Percentiles rank a stretch among this genome's conserved stretches.
These are phyloP conservation scores for Terfezia claveryi DNA, from an alignment of 495 filamentous ascomycete genomes.

Conservation along the genomic window DNA sequence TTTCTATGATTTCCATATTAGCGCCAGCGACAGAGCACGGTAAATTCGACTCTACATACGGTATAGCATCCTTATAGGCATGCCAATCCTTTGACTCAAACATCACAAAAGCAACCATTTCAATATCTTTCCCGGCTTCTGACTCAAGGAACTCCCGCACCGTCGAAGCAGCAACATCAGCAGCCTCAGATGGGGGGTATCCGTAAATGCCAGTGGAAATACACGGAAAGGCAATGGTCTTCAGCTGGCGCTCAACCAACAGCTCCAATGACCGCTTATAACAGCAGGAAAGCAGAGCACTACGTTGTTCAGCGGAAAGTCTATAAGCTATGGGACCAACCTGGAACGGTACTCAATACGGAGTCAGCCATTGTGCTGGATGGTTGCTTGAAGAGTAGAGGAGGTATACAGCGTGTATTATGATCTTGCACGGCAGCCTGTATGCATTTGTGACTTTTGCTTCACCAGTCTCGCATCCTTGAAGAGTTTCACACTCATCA, in stretches of 20 bases:
- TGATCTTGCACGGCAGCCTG: constrained; percentile 44
- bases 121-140: constrained; percentile 33
- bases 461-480: constrained; percentile 52
- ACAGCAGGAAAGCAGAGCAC: constrained; percentile 32
- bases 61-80: constrained; percentile 44
- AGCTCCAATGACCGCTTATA: constrained; percentile 55
- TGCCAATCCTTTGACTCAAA: constrained; percentile 55
- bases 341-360: background rate
- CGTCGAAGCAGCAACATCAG: constrained; percentile 40
- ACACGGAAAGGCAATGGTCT: constrained; percentile 58
- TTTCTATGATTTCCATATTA: background rate
- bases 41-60: constrained; percentile 34
- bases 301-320: no score
- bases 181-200: constrained; percentile 56
- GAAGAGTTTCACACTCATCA: constrained; percentile 42
- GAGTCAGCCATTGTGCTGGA: no score
- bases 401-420: constrained; percentile 44
- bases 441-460: constrained; percentile 72
- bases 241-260: constrained; percentile 40
- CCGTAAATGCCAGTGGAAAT: constrained; percentile 81
- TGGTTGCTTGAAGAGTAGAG: no score
- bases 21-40: background rate
- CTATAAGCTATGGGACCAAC: background rate
- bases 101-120: constrained; percentile 58
- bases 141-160: constrained; percentile 49